These are phyloP conservation scores for Russula abietina DNA, from an alignment of 768 basidiomycete species.

Conservation along the genomic window DNA sequence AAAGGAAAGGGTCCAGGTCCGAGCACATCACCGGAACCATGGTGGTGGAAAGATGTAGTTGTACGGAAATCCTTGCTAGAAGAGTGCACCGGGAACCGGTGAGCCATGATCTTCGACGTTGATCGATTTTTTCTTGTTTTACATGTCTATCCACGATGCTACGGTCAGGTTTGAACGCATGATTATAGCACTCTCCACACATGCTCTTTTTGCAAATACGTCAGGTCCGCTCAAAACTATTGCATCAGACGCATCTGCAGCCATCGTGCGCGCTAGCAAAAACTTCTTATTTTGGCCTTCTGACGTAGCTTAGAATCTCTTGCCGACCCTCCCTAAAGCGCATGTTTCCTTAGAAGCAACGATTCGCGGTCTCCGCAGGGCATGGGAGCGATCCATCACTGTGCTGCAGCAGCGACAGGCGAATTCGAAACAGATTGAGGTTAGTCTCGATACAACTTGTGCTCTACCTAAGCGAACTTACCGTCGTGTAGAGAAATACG, in stretches of 20 bases:
- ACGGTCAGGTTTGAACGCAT: slow-evolving; percentile 45
- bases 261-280: slow-evolving; percentile 2
- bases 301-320: slow-evolving; percentile 24
- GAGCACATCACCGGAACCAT: slow-evolving; percentile 25
- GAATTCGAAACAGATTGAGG: slow-evolving; percentile 30
- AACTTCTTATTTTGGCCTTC: slow-evolving; percentile 2
- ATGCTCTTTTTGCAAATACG: slow-evolving; percentile 38
- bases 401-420: slow-evolving; percentile 32
- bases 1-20: slow-evolving; percentile 24
- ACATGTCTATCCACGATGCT: slow-evolving; percentile 10
- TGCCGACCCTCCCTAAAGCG: slow-evolving; percentile 32
- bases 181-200: slow-evolving; percentile 47
- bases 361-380: slow-evolving; percentile 31
- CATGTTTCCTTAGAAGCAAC: slow-evolving; percentile 34
- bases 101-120: slow-evolving; percentile 15
- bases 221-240: slow-evolving; percentile 16
- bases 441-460: slow-evolving; percentile 20
- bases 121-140: slow-evolving; percentile 8
- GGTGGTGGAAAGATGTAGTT: slow-evolving; percentile 56
- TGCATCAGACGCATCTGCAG: slow-evolving; percentile 14
- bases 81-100: slow-evolving; percentile 50
- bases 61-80: slow-evolving; percentile 52
- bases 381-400: slow-evolving; percentile 38
- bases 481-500: not conserved
- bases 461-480: slow-evolving; percentile 14